These are phyloP conservation scores for Leccinellum rugosiceps DNA, from an alignment of 768 basidiomycete genomes.

Conservation along the genomic window DNA sequence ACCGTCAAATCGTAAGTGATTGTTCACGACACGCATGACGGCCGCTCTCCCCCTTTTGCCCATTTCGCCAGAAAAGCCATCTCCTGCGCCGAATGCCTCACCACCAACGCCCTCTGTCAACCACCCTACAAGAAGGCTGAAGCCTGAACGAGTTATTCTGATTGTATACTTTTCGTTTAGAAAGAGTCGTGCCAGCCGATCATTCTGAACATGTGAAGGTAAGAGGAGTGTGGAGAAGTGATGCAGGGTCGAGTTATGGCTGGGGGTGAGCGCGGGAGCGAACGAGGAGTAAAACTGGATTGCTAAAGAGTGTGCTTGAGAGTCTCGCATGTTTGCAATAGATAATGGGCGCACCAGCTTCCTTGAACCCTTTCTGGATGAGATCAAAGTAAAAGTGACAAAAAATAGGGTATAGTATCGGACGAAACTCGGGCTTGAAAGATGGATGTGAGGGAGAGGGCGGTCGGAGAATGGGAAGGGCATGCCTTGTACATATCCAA, in stretches of 20 bases:
- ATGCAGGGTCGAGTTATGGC: slow-evolving; percentile 68
- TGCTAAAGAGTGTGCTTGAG: slow-evolving; percentile 43
- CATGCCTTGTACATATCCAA: slow-evolving; percentile 87
- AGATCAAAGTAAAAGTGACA: slow-evolving; percentile 97
- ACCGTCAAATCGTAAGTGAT: slow-evolving; percentile 90
- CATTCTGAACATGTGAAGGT: slow-evolving; percentile 79
- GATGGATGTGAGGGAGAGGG: slow-evolving; percentile 13
- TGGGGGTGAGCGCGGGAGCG: slow-evolving; percentile 59
- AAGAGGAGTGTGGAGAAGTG: slow-evolving; percentile 78
- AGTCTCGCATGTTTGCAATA: neutral
- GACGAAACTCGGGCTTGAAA: slow-evolving; percentile 83
- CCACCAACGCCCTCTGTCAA: slow-evolving; percentile 89
- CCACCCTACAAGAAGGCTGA: slow-evolving; percentile 92
- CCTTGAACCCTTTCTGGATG: slow-evolving; percentile 84
- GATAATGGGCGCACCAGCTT: slow-evolving; percentile 62
- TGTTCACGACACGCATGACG: slow-evolving; percentile 92
- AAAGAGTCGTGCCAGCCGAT: slow-evolving; percentile 80
- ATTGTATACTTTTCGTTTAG: slow-evolving; percentile 88
- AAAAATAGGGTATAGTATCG: slow-evolving; percentile 93
- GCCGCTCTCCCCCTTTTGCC: slow-evolving; percentile 85
- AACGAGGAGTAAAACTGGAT: slow-evolving; percentile 72
- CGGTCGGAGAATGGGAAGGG: slow-evolving; percentile 22
- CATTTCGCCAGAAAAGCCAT: slow-evolving; percentile 75
- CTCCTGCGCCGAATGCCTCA: slow-evolving; percentile 75
- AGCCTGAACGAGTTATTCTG: slow-evolving; percentile 87